Evolutionary conservation across 495 filamentous ascomycete species (phyloP).

Genomic region (Xylaria grammica): DNA sequence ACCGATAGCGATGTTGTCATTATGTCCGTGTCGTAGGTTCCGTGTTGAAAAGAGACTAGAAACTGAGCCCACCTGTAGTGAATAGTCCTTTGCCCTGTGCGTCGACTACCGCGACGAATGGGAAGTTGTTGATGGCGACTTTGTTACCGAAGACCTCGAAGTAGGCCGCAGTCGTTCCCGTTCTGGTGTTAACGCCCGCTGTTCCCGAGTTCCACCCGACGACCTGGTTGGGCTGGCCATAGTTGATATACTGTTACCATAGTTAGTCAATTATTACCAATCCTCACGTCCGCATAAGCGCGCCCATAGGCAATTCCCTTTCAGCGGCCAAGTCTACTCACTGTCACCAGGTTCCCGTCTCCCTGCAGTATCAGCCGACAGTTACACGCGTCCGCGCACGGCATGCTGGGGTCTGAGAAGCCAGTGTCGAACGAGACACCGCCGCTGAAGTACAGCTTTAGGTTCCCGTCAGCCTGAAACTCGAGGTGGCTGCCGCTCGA

Average conservation of each 20-base stretch:
- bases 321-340: background rate
- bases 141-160: background rate
- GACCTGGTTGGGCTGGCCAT: background rate
- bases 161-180: background rate
- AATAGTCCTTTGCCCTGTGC: background rate
- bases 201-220: background rate
- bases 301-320: background rate
- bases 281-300: background rate
- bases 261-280: background rate
- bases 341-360: background rate
- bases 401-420: background rate
- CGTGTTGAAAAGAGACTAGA: too few relatives aligned
- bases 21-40: too few relatives aligned
- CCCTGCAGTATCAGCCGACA: constrained; percentile 1
- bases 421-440: constrained; percentile 1
- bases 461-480: background rate
- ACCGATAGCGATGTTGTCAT: too few relatives aligned
- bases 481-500: constrained; percentile 5
- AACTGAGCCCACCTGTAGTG: background rate
- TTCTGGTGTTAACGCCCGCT: background rate
- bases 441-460: background rate
- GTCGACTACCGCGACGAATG: background rate
- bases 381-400: background rate
- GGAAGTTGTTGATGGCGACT: background rate
- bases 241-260: background rate